Base-by-base conservation (phyloP, 371 early-diverging fungal species). In the Mucor mucedo region DNA sequence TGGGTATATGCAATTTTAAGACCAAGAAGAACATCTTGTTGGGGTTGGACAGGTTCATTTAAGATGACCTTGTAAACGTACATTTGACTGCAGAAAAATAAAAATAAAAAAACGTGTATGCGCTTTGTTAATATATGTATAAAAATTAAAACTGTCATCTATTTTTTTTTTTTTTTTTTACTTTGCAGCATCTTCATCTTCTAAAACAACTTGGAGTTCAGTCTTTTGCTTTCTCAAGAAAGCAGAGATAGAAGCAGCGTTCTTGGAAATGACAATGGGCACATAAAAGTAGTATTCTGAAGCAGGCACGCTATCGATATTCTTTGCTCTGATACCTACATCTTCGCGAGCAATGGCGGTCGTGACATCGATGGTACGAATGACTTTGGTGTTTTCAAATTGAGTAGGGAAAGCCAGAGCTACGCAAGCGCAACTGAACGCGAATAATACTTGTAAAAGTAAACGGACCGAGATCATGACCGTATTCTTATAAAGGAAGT, bases 61-160 rank as follows among this genome's bases (percentile, higher is more conserved):
- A 96, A 82, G 42, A 67, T 74, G 44, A 89, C 84, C 59, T 84
- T 84, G 79, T 87, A 95, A 40, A 79, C 68, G 49, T 84, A 83
- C 44, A 82, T 59, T 30, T 80, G 65, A 11, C 91, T 88, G 53
- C 38, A 29, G 47, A 50, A 6, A 14, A 27, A 27, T 28, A 8
- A 47, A 47, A 38, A 28, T 28, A 3, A 47, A 28, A 45, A 14
- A 10, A 29, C 29, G 29, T 33, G 33, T 35, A 21, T 21, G 21
- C 21, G 21, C 21, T 21, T 21, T 21, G 38, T 29, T 16, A 52
- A 38, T 2, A 45, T 58, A 8, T n/a, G 21, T 21, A 21, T 21
- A 21, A 21, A 21, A 52, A 9, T 47, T 9, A 35, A 35, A 35
- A 8, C 6, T 4, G 35, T 8, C 8, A 35, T 35, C 8, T 55